A percentile compares a stretch with the other conserved stretches of the same genome.
Conservation (phyloP, 2,329 filamentous ascomycete species). For the Colletotrichum salicis region DNA sequence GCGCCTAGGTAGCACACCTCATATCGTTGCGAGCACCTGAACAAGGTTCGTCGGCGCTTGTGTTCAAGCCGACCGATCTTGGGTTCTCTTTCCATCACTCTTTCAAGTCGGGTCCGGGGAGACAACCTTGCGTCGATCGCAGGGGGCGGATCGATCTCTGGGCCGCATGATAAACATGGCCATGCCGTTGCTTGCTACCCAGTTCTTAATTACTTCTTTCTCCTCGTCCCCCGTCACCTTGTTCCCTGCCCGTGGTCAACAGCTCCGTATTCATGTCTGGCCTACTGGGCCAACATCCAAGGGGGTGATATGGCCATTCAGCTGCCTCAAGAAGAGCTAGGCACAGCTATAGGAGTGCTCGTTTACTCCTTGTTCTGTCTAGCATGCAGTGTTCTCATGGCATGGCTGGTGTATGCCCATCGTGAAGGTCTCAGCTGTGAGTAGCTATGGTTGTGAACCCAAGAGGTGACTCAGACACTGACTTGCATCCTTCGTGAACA, state of each 20-base stretch:
- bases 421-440: conserved; percentile 54
- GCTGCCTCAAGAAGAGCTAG: conserved; percentile 47
- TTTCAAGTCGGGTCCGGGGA: neutral
- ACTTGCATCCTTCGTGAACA: conserved; percentile 37
- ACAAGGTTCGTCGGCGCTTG: neutral
- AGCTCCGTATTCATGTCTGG: conserved; percentile 31
- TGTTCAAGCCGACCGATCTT: neutral
- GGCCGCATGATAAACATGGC: conserved; percentile 36
- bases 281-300: conserved; percentile 13
- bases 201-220: conserved; percentile 28
- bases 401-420: conserved; percentile 52
- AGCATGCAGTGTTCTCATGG: conserved; percentile 43
- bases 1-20: conserved; percentile 2
- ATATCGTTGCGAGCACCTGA: conserved; percentile 8
- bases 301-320: conserved; percentile 48
- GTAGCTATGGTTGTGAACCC: conserved; percentile 32
- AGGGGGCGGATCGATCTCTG: conserved; percentile 21
- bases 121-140: conserved; percentile 32
- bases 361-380: conserved; percentile 50
- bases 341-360: conserved; percentile 46
- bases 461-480: neutral
- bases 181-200: conserved; percentile 23
- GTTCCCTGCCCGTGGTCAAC: conserved; percentile 14
- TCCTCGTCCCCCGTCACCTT: conserved; percentile 20
- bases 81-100: neutral